phyloP scores from a whole-genome alignment of 768 basidiomycete species.

The Russula griseocarnosa region DNA sequence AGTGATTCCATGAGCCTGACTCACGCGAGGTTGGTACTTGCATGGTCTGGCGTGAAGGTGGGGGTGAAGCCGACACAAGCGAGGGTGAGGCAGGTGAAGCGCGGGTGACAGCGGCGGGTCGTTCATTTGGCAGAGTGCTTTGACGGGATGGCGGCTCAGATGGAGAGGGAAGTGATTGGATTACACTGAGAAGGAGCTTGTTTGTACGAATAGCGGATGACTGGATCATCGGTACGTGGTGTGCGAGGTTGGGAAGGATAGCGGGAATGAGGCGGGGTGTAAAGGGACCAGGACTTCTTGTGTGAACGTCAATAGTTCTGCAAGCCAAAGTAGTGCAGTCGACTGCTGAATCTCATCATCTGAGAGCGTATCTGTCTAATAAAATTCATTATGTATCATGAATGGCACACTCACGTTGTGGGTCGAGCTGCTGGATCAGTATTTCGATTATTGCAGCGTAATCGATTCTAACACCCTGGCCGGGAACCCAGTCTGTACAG shows the following conservation, averaged over 20 bases:
- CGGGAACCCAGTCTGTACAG: conserved; percentile 76
- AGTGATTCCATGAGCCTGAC: conserved; percentile 45
- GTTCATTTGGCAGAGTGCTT: conserved; percentile 31
- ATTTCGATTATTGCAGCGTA: conserved; percentile 92
- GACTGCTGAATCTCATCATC: conserved; percentile 95
- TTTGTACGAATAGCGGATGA: conserved; percentile 83
- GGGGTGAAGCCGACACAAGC: conserved; percentile 40
- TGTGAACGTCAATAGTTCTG: conserved; percentile 82
- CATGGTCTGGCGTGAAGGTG: conserved; percentile 50
- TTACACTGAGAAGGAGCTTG: conserved; percentile 75
- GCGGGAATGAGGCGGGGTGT: conserved; percentile 90
- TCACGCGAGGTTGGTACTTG: conserved; percentile 41
- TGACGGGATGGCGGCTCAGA: conserved; percentile 44
- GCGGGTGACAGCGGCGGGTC: conserved; percentile 32
- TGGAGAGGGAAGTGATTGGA: conserved; percentile 79
- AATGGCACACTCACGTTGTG: conserved; percentile 52
- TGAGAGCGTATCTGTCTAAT: conserved; percentile 32
- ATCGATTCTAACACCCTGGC: conserved; percentile 89
- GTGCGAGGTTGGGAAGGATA: conserved; percentile 91
- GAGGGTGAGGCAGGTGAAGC: conserved; percentile 53
- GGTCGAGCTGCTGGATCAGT: conserved; percentile 78
- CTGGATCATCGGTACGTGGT: conserved; percentile 86
- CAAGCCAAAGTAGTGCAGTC: conserved; percentile 89
- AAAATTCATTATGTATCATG: not conserved
- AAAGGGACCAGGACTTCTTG: conserved; percentile 90